Evolutionary conservation across 805 yeast species (phyloP), one percentile per base, ranked within the genome.

Genomic region (Tetrapisispora nanseiensis): DNA sequence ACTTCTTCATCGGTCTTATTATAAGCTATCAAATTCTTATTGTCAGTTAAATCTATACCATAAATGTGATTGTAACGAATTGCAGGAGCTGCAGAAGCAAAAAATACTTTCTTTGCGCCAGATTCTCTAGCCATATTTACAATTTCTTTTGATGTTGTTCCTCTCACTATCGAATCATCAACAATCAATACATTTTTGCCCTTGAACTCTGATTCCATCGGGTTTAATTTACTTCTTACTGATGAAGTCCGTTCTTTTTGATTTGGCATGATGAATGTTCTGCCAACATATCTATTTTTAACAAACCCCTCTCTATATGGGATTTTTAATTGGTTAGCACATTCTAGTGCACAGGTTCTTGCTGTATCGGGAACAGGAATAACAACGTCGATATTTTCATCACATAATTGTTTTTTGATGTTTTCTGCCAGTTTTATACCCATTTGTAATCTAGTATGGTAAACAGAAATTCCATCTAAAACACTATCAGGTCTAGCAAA

Each of bases 121-220:
- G 97, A 95, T 63, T 92, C 98, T 54, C 83, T 76, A n/a, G 98
- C 98, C 98, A 92, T 92, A 51, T 80, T 82, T 27, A 92, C 95
- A 51, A 92, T 92, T 68, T 92, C 98, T 62, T 78, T 83, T 6
- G 97, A 87, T 3, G 98, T 92, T 18, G 98, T 92, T 48, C 98
- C 98, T 62, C 98, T 79, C 9, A 92, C 98, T 50, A 92, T 90
- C 22, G 97, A 86, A 65, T 92, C 98, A 65, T 92, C 98, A 34
- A 92, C 97, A 41, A 92, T 73, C 49, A 92, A 69, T 19, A 92
- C 97, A 47, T 79, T 80, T 55, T 86, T 78, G 48, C 78, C 92
- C 50, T 75, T 74, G 62, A 92, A 92, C 67, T 92, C 98, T 36
- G 84, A 76, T 46, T 79, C 86, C 96, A 92, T 92, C 8, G 98